phyloP scores from a whole-genome alignment of 2,329 filamentous ascomycete genomes.

The Fusarium sp. region DNA sequence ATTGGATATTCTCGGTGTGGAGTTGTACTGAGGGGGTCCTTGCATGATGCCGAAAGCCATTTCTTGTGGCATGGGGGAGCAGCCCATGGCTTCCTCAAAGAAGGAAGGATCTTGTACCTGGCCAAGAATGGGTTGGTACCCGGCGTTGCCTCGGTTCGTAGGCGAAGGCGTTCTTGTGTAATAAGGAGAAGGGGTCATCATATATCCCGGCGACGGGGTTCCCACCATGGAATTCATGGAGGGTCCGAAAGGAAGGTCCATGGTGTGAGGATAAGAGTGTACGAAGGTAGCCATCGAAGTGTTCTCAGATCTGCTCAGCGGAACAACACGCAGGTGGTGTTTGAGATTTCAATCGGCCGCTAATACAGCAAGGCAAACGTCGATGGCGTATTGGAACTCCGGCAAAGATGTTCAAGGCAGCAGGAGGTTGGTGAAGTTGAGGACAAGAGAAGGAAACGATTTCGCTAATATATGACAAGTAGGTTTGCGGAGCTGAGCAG shows the following conservation, averaged over 20 bases:
- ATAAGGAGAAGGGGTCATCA: constrained; percentile 38
- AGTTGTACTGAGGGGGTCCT: constrained; percentile 28
- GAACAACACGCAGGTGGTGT: constrained; percentile 12
- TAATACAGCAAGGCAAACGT: not conserved
- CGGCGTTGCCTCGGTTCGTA: constrained; percentile 29
- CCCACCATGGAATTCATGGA: constrained; percentile 25
- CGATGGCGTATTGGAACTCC: not conserved
- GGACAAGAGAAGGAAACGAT: not conserved
- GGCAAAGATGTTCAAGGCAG: not conserved
- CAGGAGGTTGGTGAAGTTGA: not conserved
- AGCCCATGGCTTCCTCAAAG: constrained; percentile 44
- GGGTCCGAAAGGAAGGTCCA: constrained; percentile 32
- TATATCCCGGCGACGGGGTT: constrained; percentile 34
- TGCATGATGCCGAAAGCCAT: constrained; percentile 33
- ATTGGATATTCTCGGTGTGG: constrained; percentile 8
- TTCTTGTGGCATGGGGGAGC: constrained; percentile 36
- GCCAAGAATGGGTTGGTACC: constrained; percentile 30
- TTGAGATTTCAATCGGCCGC: not conserved
- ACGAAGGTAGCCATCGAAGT: constrained; percentile 34
- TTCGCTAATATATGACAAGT: constrained; percentile 26
- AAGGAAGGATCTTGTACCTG: constrained; percentile 41
- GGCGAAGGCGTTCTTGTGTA: constrained; percentile 40
- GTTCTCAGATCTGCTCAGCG: not conserved
- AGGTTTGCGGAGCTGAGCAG: constrained; percentile 1
- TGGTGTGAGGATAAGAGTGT: constrained; percentile 33